Base-by-base conservation (phyloP, 2,329 filamentous ascomycete species). In the Epichloe aotearoae region DNA sequence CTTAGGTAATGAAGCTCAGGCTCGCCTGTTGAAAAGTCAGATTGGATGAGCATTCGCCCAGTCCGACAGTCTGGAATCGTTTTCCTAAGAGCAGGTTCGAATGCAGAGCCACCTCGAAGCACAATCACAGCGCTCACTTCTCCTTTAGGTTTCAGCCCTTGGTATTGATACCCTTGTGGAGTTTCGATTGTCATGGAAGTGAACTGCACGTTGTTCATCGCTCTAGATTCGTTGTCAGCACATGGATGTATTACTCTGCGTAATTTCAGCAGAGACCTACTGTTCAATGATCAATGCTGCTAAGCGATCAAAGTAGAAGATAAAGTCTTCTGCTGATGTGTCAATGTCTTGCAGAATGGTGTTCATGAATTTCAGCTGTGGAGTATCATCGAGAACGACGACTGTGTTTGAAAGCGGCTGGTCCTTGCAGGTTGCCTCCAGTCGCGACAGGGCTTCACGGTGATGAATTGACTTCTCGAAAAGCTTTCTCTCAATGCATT, bases 261-360 rank as follows among this genome's bases (percentile, higher is more conserved):
- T 3, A n/a, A n/a, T 6, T 15, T 8, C 20, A 19, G 20, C 3
- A n/a, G 20, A 12, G 23, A 68, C 76, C 54, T 67, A 83, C 79
- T 82, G 73, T 66, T 97, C 91, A 45, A 97, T 79, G 26, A 97
- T 74, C 49, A 96, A 73, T n/a, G 86, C 81, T 2, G 87, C 82
- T 38, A 97, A 73, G 38, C 93, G 80, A 67, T 98, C 89, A 66
- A 97, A 96, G 68, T 97, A 97, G 68, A 97, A 97, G 55, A 95
- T 88, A 64, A 96, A 97, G 59, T 97, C 90, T 63, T 95, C 91
- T 41, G 87, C 78, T 6, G 77, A 73, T 0, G 88, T 91, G 46
- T 82, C 77, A 17, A 86, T 84, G 59, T 93, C 79, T 62, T 94
- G 84, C 40, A 98, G 79, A 51, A 96, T 86, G 0, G 90, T 96